These are phyloP conservation scores for Parietaria judaica DNA, from an alignment of 306 rosid genomes.

Conservation along the genomic window DNA sequence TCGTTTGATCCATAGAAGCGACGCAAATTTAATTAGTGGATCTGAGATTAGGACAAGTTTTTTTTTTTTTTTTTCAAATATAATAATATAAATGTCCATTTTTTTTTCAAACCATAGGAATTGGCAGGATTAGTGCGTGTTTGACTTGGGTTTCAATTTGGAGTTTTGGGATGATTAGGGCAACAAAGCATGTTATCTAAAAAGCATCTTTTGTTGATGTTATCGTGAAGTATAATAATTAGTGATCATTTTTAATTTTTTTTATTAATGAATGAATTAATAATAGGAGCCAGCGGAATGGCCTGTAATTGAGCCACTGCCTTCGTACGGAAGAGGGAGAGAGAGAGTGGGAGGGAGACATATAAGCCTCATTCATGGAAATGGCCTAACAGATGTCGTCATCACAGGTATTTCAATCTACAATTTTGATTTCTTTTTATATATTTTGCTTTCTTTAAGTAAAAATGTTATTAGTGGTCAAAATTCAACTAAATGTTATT, in stretches of 20 bases:
- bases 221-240: neutral
- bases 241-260: neutral
- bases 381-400: slow-evolving; percentile 75
- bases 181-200: neutral
- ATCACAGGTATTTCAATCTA: slow-evolving; percentile 67
- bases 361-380: slow-evolving; percentile 88
- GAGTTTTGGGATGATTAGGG: neutral
- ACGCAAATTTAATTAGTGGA: neutral
- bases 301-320: slow-evolving; percentile 83
- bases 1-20: neutral
- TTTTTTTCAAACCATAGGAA: neutral
- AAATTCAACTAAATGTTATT: no score
- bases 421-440: no score
- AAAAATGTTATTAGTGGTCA: no score
- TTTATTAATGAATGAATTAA: no score
- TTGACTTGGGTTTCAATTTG: neutral
- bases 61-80: no score
- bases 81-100: neutral
- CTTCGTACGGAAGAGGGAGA: slow-evolving; percentile 95
- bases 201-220: neutral
- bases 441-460: no score
- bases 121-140: neutral
- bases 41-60: no score
- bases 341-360: slow-evolving; percentile 94
- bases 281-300: slow-evolving; percentile 67